Evolutionary conservation across 768 basidiomycete genomes (phyloP).

Genomic region (Astraeus odoratus): DNA sequence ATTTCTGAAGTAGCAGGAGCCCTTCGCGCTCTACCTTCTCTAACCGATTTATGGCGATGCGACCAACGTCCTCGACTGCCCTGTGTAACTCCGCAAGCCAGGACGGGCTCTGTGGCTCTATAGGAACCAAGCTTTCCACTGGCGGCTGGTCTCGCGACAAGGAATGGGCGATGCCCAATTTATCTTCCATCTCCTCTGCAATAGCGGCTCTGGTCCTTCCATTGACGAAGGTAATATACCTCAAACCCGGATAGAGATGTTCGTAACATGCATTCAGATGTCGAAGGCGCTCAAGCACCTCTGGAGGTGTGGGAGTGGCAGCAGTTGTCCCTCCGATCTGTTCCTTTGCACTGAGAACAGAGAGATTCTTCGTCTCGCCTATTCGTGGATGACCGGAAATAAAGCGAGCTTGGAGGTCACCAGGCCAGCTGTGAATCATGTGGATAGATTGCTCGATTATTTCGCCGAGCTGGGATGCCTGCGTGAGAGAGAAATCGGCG

Average conservation of each 20-base stretch:
- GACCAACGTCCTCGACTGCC: conserved; percentile 66
- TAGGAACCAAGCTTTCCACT: conserved; percentile 29
- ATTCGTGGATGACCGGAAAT: conserved; percentile 86
- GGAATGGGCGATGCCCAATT: conserved; percentile 47
- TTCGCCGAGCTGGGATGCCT: conserved; percentile 36
- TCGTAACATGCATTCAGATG: conserved; percentile 80
- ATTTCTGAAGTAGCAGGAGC: not conserved
- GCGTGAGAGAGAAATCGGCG: conserved; percentile 14
- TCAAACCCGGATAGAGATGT: conserved; percentile 59
- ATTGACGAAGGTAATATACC: conserved; percentile 92
- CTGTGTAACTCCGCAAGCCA: conserved; percentile 69
- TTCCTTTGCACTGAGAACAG: conserved; percentile 70
- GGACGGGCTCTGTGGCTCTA: conserved; percentile 33
- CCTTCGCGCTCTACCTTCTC: conserved; percentile 16
- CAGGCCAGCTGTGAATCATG: conserved; percentile 48
- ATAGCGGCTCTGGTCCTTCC: conserved; percentile 67
- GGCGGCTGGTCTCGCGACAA: conserved; percentile 32
- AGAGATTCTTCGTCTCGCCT: conserved; percentile 73
- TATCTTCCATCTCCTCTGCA: conserved; percentile 73
- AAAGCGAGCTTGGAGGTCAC: conserved; percentile 49
- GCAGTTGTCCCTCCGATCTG: conserved; percentile 45
- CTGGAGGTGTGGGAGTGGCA: conserved; percentile 53
- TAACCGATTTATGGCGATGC: conserved; percentile 70
- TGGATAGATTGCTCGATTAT: conserved; percentile 50
- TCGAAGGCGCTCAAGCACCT: conserved; percentile 63